phyloP scores from a whole-genome alignment of 805 yeast genomes.

The Zygotorulaspora florentina region DNA sequence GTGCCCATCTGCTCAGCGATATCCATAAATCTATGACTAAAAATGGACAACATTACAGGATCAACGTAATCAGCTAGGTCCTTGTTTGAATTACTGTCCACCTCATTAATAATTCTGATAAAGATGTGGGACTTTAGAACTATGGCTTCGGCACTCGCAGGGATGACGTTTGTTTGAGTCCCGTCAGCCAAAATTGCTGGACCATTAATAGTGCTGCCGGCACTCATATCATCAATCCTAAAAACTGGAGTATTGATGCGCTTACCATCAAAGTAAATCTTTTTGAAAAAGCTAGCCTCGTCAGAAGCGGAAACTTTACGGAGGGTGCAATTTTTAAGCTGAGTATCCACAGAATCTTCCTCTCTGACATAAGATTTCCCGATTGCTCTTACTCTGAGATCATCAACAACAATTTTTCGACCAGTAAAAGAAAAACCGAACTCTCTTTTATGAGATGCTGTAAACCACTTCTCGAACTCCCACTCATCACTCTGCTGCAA shows the following conservation, averaged over 20 bases:
- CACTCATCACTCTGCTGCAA: slow-evolving; percentile 25
- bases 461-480: slow-evolving; percentile 43
- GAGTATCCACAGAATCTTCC: slow-evolving; percentile 48
- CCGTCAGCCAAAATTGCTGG: slow-evolving; percentile 78
- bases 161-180: slow-evolving; percentile 74
- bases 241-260: slow-evolving; percentile 51
- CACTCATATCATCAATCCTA: slow-evolving; percentile 46
- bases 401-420: slow-evolving; percentile 61
- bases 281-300: slow-evolving; percentile 37
- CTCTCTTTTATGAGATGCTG: slow-evolving; percentile 57
- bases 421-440: slow-evolving; percentile 65
- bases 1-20: slow-evolving; percentile 89
- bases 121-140: slow-evolving; percentile 61
- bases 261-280: slow-evolving; percentile 54
- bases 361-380: slow-evolving; percentile 51
- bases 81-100: slow-evolving; percentile 8
- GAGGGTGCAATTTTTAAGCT: slow-evolving; percentile 39
- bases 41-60: slow-evolving; percentile 70
- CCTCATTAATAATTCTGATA: slow-evolving; percentile 31
- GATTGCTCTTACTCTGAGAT: slow-evolving; percentile 67
- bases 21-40: slow-evolving; percentile 82
- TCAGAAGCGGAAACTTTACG: slow-evolving; percentile 22
- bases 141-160: slow-evolving; percentile 56
- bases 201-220: slow-evolving; percentile 55
- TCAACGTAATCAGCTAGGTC: slow-evolving; percentile 36